phyloP scores from a whole-genome alignment of 805 yeast genomes.

The Monosporozyma aerobia region DNA sequence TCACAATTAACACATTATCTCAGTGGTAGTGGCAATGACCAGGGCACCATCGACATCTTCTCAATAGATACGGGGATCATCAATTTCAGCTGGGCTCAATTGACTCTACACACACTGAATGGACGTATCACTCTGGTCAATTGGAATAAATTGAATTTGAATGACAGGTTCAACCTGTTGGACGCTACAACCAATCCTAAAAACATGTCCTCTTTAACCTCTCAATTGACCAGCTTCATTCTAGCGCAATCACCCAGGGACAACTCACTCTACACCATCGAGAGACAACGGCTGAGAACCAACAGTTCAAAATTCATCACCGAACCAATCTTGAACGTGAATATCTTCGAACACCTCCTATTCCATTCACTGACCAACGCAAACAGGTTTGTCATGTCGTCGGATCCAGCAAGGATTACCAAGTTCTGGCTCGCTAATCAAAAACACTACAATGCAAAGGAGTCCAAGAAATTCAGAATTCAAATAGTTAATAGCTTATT shows the following conservation, averaged over 20 bases:
- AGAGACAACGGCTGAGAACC: slow-evolving; percentile 48
- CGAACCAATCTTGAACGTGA: slow-evolving; percentile 44
- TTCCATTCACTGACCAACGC: slow-evolving; percentile 11
- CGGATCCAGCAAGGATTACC: slow-evolving; percentile 24
- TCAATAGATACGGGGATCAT: slow-evolving; percentile 33
- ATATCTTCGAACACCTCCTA: slow-evolving; percentile 39
- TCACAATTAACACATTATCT: slow-evolving; percentile 5
- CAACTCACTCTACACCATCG: slow-evolving; percentile 36
- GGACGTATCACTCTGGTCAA: slow-evolving; percentile 21
- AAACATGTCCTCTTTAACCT: background rate
- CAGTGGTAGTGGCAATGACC: background rate
- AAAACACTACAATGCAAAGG: background rate
- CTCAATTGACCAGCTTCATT: background rate
- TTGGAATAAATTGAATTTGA: slow-evolving; percentile 31
- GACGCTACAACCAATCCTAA: slow-evolving; percentile 17
- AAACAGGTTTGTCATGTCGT: slow-evolving; percentile 13
- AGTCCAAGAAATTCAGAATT: background rate
- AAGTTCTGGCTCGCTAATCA: background rate
- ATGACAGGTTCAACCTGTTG: slow-evolving; percentile 7
- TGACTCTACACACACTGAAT: slow-evolving; percentile 2
- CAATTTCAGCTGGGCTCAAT: slow-evolving; percentile 24
- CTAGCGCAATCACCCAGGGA: background rate
- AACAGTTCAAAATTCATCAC: slow-evolving; percentile 38
- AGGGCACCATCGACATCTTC: background rate
- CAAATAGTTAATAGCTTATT: slow-evolving; percentile 1